Percentiles rank a stretch among this genome's conserved stretches.
phyloP scores from a whole-genome alignment of 2,329 filamentous ascomycete genomes.

The Parastagonospora avenae region DNA sequence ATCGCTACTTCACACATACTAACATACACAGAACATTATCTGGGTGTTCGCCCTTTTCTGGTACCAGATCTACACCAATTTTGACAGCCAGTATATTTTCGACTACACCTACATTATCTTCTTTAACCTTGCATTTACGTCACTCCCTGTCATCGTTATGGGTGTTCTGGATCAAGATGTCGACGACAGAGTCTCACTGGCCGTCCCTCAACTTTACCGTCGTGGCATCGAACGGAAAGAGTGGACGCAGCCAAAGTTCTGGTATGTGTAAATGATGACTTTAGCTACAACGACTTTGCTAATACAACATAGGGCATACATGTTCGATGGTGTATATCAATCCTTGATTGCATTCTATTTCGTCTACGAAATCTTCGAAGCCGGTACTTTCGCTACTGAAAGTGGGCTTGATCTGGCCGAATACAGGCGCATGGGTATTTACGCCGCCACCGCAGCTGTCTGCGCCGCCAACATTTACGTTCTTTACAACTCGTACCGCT shows the following conservation, averaged over 20 bases:
- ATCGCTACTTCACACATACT: conserved; percentile 19
- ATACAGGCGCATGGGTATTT: conserved; percentile 81
- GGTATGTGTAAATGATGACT: conserved; percentile 63
- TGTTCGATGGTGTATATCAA: conserved; percentile 93
- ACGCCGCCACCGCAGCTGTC: conserved; percentile 82
- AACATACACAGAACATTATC: conserved; percentile 75
- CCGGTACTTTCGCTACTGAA: conserved; percentile 70
- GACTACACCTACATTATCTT: conserved; percentile 97
- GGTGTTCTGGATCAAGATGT: conserved; percentile 97
- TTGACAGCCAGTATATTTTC: conserved; percentile 95
- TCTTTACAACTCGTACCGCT: conserved; percentile 93
- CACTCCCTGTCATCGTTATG: conserved; percentile 91
- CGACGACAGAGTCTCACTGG: conserved; percentile 88
- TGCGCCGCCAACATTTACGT: conserved; percentile 93
- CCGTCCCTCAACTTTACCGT: conserved; percentile 93
- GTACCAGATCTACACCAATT: conserved; percentile 95
- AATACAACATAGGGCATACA: conserved; percentile 66
- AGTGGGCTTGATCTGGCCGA: conserved; percentile 79
- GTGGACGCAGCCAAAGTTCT: conserved; percentile 96
- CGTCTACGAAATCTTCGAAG: conserved; percentile 78
- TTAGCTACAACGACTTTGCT: conserved; percentile 9
- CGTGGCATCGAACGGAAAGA: conserved; percentile 94
- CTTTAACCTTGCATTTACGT: conserved; percentile 97
- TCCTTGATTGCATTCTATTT: conserved; percentile 93
- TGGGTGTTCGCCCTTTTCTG: conserved; percentile 98